Percentiles rank a stretch among this genome's conserved stretches.
phyloP scores from a whole-genome alignment of 1,139 yeast genomes.

The Taiozyma sp. region DNA sequence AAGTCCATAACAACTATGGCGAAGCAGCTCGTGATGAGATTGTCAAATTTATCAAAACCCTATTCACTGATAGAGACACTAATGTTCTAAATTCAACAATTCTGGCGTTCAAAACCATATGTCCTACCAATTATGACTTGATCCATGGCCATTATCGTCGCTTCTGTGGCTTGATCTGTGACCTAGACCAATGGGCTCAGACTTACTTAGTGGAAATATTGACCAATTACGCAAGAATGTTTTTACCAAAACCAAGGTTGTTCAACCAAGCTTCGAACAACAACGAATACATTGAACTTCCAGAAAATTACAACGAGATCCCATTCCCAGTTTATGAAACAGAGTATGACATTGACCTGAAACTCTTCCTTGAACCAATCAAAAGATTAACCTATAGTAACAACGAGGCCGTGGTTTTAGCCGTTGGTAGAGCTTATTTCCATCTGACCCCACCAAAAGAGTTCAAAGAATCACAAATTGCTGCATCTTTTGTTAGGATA shows the following conservation, averaged over 20 bases:
- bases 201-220: slow-evolving; percentile 54
- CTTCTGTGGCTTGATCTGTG: slow-evolving; percentile 46
- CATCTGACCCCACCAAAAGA: slow-evolving; percentile 50
- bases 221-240: slow-evolving; percentile 60
- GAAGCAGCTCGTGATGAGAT: slow-evolving; percentile 36
- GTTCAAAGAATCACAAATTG: slow-evolving; percentile 44
- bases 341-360: slow-evolving; percentile 51
- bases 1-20: slow-evolving; percentile 43
- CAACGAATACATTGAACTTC: slow-evolving; percentile 33
- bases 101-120: slow-evolving; percentile 49
- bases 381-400: slow-evolving; percentile 41
- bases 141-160: slow-evolving; percentile 71
- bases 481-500: slow-evolving; percentile 44
- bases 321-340: slow-evolving; percentile 37
- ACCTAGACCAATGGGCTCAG: slow-evolving; percentile 81
- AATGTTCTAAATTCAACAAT: slow-evolving; percentile 71
- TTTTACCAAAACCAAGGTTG: slow-evolving; percentile 48
- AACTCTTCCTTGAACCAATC: slow-evolving; percentile 45
- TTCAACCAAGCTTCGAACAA: slow-evolving; percentile 27
- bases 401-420: slow-evolving; percentile 61
- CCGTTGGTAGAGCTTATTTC: slow-evolving; percentile 50
- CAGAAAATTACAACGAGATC: slow-evolving; percentile 35
- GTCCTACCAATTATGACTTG: slow-evolving; percentile 54
- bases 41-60: slow-evolving; percentile 41
- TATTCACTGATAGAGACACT: slow-evolving; percentile 61